Evolutionary conservation across 176 grass and related monocot species (phyloP).

Genomic region (Carex parvula): DNA sequence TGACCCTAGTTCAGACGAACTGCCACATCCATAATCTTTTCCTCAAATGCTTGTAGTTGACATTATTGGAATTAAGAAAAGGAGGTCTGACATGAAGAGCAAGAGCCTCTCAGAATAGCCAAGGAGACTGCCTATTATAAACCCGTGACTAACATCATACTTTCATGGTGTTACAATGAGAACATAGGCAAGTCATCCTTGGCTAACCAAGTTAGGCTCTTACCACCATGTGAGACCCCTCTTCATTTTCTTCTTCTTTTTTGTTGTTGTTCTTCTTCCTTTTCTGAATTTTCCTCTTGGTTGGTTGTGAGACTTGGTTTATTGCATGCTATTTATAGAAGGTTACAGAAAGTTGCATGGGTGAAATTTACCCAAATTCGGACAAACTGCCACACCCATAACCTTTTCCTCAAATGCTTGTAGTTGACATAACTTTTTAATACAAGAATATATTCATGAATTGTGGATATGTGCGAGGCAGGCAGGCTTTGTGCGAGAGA

Average conservation of each 20-base stretch:
- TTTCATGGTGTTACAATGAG: constrained; percentile 6
- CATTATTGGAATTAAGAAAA: neutral
- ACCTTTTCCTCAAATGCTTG: constrained; percentile 22
- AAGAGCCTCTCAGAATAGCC: constrained; percentile 33
- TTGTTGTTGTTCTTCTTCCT: neutral
- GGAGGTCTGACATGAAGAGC: constrained; percentile 23
- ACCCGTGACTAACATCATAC: neutral
- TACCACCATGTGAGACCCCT: constrained; percentile 27
- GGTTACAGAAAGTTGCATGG: neutral
- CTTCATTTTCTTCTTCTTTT: neutral
- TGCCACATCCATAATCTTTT: constrained; percentile 1
- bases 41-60: constrained; percentile 15
- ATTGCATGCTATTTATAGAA: constrained; percentile 26
- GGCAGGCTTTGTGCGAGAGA: neutral
- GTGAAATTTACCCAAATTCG: neutral
- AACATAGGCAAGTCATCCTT: constrained; percentile 40
- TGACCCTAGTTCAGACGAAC: neutral
- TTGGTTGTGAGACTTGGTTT: constrained; percentile 8
- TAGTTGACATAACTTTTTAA: neutral
- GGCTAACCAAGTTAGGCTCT: constrained; percentile 29
- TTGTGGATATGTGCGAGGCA: constrained; percentile 12
- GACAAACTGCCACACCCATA: neutral
- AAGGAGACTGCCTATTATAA: constrained; percentile 33
- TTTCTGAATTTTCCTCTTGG: neutral
- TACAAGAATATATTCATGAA: constrained; percentile 26